Percentiles rank a stretch among this genome's conserved stretches.
phyloP scores from a whole-genome alignment of 805 yeast genomes.

The Saccharomycopsis fermentans region DNA sequence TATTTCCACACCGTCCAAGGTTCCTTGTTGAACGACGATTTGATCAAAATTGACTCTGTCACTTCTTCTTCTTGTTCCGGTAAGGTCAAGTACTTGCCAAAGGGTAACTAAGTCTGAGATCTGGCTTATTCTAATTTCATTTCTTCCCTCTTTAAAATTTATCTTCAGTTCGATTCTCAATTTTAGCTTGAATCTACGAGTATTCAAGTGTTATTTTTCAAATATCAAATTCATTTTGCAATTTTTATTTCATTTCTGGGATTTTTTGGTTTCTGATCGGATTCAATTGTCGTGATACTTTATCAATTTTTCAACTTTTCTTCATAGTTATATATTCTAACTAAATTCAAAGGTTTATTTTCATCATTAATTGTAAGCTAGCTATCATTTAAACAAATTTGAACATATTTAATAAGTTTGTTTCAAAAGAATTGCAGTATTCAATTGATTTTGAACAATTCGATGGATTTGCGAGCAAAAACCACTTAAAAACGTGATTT shows the following conservation, averaged over 20 bases:
- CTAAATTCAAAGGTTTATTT: too few species aligned
- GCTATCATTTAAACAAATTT: too few species aligned
- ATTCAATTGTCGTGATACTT: neutral
- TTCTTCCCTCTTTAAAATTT: neutral
- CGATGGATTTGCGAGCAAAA: too few species aligned
- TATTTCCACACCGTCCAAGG: conserved; percentile 72
- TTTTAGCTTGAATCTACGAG: too few species aligned
- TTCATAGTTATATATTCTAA: neutral
- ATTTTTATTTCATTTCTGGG: neutral
- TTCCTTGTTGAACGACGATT: conserved; percentile 54
- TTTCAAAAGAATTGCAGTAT: too few species aligned
- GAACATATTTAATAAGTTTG: too few species aligned
- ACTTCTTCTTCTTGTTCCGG: conserved; percentile 7
- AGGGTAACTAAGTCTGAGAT: neutral
- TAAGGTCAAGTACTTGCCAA: conserved; percentile 5
- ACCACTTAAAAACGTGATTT: too few species aligned
- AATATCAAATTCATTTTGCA: neutral
- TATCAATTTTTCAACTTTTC: neutral
- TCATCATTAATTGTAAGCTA: too few species aligned
- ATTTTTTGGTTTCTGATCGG: neutral
- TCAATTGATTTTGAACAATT: too few species aligned
- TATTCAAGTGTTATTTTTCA: too few species aligned
- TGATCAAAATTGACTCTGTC: conserved; percentile 43
- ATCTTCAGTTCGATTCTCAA: neutral
- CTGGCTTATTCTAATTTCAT: neutral